phyloP scores from a whole-genome alignment of 2,329 filamentous ascomycete species.

The Ophiocordyceps sinensis region DNA sequence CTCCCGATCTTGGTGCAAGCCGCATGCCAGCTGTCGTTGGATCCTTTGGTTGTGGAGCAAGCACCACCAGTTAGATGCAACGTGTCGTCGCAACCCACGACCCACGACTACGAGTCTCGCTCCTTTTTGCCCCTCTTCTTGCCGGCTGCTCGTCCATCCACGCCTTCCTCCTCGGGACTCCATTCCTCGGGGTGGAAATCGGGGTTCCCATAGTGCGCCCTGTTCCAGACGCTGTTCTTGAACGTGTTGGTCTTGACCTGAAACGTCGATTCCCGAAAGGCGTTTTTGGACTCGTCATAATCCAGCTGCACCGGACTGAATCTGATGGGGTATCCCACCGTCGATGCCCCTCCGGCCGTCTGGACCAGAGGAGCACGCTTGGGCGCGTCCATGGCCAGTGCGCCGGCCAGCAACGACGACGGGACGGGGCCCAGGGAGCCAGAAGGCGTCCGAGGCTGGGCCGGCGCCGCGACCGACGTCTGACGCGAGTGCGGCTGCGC shows the following conservation, averaged over 20 bases:
- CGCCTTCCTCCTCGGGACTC: slow-evolving; percentile 24
- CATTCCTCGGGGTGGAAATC: slow-evolving; percentile 32
- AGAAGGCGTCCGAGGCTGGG: slow-evolving; percentile 15
- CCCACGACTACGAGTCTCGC: not conserved
- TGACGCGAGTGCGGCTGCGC: slow-evolving; percentile 8
- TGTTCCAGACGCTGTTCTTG: slow-evolving; percentile 53
- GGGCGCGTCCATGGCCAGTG: slow-evolving; percentile 3
- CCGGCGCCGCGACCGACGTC: slow-evolving; percentile 15
- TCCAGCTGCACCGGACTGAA: slow-evolving; percentile 34
- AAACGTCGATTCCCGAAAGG: slow-evolving; percentile 30
- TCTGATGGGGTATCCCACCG: slow-evolving; percentile 20
- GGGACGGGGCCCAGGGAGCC: slow-evolving; percentile 15
- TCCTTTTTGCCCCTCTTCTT: slow-evolving; percentile 13
- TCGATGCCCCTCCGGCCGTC: slow-evolving; percentile 1
- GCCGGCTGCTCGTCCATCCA: slow-evolving; percentile 12
- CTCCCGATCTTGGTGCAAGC: not conserved
- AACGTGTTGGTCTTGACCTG: slow-evolving; percentile 41
- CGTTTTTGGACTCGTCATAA: slow-evolving; percentile 33
- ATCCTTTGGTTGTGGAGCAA: no score
- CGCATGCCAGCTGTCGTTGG: not conserved
- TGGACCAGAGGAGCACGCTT: slow-evolving; percentile 1
- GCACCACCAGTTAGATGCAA: not conserved
- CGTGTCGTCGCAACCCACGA: not conserved
- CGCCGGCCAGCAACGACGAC: slow-evolving; percentile 2
- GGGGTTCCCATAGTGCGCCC: slow-evolving; percentile 52